Evolutionary conservation across 192 early-diverging fungal species (phyloP).

Genomic region (Backusella macrospora): DNA sequence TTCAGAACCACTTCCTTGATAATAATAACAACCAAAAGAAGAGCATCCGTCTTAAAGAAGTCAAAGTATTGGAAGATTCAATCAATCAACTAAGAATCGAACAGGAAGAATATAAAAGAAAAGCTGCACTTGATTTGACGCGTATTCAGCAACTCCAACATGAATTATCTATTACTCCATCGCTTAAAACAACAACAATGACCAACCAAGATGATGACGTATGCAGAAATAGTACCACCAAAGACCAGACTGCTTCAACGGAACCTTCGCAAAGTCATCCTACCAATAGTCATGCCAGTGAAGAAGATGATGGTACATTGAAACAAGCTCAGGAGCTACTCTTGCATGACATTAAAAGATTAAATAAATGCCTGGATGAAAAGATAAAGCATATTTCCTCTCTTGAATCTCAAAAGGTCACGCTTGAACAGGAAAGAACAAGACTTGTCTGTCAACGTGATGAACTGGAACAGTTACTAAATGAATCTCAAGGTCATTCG

Average conservation of each 20-base stretch:
- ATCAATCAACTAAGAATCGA: background rate
- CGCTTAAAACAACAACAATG: background rate
- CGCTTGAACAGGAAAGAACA: background rate
- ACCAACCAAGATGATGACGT: background rate
- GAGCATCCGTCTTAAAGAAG: background rate
- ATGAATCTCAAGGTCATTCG: background rate
- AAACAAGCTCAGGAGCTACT: background rate
- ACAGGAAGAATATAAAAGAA: background rate
- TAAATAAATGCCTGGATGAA: slow-evolving; percentile 1
- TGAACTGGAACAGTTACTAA: background rate
- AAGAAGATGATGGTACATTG: background rate
- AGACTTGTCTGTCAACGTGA: background rate
- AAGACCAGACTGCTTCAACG: background rate
- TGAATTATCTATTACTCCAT: background rate
- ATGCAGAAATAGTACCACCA: background rate
- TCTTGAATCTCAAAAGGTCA: background rate
- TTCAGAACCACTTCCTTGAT: background rate
- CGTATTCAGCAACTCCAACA: background rate
- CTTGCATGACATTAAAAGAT: background rate
- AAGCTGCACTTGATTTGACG: background rate
- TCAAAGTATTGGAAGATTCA: background rate
- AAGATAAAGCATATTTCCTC: background rate
- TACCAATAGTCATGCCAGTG: background rate
- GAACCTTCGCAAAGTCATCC: too few relatives aligned
- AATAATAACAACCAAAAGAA: background rate